Evolutionary conservation across 371 early-diverging fungal species (phyloP).

Genomic region (Agmasoma carcini): DNA sequence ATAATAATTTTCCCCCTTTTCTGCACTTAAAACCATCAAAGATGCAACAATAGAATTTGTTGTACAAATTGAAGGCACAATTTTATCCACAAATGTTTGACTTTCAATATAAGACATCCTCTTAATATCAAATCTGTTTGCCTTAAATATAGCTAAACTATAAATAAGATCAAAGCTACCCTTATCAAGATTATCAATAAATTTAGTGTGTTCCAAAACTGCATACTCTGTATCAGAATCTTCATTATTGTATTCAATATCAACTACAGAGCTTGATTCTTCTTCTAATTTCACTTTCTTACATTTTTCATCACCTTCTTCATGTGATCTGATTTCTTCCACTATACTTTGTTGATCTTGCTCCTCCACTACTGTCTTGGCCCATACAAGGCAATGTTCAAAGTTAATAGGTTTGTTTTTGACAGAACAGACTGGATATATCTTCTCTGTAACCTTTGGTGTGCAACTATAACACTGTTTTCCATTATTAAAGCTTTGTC

Average conservation of each 20-base stretch:
- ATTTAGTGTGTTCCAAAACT: neutral
- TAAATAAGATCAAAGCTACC: conserved; percentile 28
- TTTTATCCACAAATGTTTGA: conserved; percentile 37
- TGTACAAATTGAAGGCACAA: conserved; percentile 50
- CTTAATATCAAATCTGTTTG: conserved; percentile 29
- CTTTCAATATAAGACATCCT: conserved; percentile 20
- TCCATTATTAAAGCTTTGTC: conserved; percentile 69
- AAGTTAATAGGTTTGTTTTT: conserved; percentile 79
- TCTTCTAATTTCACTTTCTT: neutral
- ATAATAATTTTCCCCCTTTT: conserved; percentile 32
- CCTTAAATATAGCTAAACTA: conserved; percentile 26
- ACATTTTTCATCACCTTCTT: neutral
- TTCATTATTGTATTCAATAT: conserved; percentile 3
- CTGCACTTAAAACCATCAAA: conserved; percentile 56
- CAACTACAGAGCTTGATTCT: neutral
- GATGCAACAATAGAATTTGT: conserved; percentile 50
- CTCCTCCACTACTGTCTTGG: conserved; percentile 76
- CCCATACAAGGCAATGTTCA: conserved; percentile 96
- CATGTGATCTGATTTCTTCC: conserved; percentile 35
- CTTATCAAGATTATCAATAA: conserved; percentile 4
- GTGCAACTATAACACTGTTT: conserved; percentile 93
- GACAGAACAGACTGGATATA: conserved; percentile 80
- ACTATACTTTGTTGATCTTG: conserved; percentile 71
- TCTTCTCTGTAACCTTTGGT: conserved; percentile 58
- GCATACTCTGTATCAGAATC: neutral